Conservation (phyloP, 306 rosid genomes). For the Benincasa hispida region DNA sequence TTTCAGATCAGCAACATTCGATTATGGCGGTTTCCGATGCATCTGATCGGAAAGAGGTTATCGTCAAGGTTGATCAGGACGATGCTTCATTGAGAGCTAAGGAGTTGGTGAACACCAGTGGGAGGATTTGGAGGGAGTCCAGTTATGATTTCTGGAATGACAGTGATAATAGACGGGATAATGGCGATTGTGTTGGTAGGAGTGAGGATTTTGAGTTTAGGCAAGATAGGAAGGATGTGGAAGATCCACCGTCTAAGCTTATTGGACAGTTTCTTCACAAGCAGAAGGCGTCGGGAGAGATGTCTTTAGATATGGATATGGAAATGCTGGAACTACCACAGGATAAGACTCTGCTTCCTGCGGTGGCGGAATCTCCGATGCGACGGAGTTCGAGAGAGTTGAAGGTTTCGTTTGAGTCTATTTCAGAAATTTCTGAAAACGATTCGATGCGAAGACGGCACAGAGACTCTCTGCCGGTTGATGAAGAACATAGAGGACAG, state of each 20-base stretch:
- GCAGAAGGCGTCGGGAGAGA: constrained; percentile 64
- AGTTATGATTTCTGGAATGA: constrained; percentile 45
- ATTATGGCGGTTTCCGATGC: constrained; percentile 4
- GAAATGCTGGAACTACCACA: constrained; percentile 74
- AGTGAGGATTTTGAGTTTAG: constrained; percentile 34
- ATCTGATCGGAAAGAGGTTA: constrained; percentile 21
- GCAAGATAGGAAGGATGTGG: neutral
- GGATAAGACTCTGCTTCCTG: constrained; percentile 18
- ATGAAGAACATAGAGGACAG: constrained; percentile 18
- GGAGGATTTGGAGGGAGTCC: constrained; percentile 40
- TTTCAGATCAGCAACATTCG: constrained; percentile 23
- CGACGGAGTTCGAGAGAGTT: constrained; percentile 32
- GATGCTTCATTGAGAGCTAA: neutral
- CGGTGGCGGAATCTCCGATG: constrained; percentile 46
- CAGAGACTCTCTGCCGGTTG: constrained; percentile 18
- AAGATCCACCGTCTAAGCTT: constrained; percentile 76
- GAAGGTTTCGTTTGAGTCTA: constrained; percentile 47
- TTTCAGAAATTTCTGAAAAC: neutral
- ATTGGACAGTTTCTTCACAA: constrained; percentile 57
- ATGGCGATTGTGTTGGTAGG: neutral
- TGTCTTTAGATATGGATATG: constrained; percentile 77
- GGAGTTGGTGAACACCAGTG: neutral
- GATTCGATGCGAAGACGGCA: constrained; percentile 39
- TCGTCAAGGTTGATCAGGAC: constrained; percentile 46
- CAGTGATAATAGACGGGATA: neutral